Base-by-base conservation (phyloP, 306 rosid species). In the Geum urbanum region DNA sequence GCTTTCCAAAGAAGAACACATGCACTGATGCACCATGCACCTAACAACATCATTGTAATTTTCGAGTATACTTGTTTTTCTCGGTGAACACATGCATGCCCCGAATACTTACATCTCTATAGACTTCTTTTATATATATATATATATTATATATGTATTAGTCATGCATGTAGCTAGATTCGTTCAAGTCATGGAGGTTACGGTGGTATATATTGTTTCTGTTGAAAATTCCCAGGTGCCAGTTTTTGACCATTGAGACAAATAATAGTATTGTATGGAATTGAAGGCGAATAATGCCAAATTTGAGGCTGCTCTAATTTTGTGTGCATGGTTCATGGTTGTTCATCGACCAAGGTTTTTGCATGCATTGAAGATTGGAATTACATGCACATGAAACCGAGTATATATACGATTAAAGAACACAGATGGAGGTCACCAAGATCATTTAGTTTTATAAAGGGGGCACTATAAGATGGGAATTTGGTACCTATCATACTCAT, bases 211-310 rank as follows among this genome's bases (percentile, higher is more conserved):
- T 52, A 8, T 44, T 44, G 27, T 24, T 63, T 70, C 16, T 9
- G 72, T 71, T 72, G 87, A 85, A 80, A 61, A 41, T 63, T 85
- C 74, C 79, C 41, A 70, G 63, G 80, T 67, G 77, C 73, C 53
- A 74, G 79, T 59, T 79, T 64, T 83, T 83, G 83, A 83, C 92
- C 81, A 72, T 85, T 80, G 87, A 78, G 13, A 32, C 63, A 57
- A 7, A 57, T 57, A 32, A 32, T 32, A 32, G 3, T 32, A 32
- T 32, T 32, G 37, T 32, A 57, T 57, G 27, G 63, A 27, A 58
- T 79, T 72, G 80, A 4, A 5, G 53, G 53, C 37, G 44, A 24
- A 58, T 56, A 24, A 58, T 56, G 74, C 71, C 72, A 78, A 58
- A 13, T 53, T 57, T 72, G 83, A 59, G 80, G 78, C 43, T 72